These are phyloP conservation scores for Phytophthora chlamydospora DNA, from an alignment of 352 stramenopile genomes.

Conservation along the genomic window DNA sequence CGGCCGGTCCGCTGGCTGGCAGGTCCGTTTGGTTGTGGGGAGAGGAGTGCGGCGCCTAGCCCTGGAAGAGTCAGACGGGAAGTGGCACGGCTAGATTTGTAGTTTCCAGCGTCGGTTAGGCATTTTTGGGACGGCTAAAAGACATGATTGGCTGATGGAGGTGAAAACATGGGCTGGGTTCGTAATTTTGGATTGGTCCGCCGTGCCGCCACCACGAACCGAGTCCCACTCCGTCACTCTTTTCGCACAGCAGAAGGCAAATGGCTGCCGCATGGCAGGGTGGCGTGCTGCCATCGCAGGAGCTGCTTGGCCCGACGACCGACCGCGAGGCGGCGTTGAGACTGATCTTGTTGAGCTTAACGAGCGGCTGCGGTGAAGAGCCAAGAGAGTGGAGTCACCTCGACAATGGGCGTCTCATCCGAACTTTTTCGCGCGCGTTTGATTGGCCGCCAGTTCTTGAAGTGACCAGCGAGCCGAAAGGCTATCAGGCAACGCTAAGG, in stretches of 20 bases:
- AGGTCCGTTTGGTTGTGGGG: slow-evolving; percentile 23
- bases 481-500: too few species aligned
- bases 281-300: slow-evolving; percentile 27
- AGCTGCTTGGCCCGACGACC: slow-evolving; percentile 6
- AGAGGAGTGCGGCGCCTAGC: slow-evolving; percentile 21
- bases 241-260: slow-evolving; percentile 31
- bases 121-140: too few species aligned
- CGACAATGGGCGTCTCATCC: slow-evolving; percentile 8
- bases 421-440: slow-evolving; percentile 11
- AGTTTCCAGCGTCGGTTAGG: slow-evolving; percentile 1
- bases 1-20: slow-evolving; percentile 1
- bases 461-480: too few species aligned
- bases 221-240: slow-evolving; percentile 18
- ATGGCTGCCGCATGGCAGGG: slow-evolving; percentile 24
- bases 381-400: neutral
- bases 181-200: too few species aligned
- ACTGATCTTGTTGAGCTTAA: neutral
- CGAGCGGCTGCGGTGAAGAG: neutral
- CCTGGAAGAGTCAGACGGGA: slow-evolving; percentile 31
- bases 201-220: neutral
- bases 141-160: too few species aligned
- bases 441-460: slow-evolving; percentile 12
- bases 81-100: slow-evolving; percentile 10
- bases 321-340: neutral
- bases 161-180: too few species aligned